These are phyloP conservation scores for Trichoderma atrobrunneum DNA, from an alignment of 2,329 filamentous ascomycete genomes.

Conservation along the genomic window DNA sequence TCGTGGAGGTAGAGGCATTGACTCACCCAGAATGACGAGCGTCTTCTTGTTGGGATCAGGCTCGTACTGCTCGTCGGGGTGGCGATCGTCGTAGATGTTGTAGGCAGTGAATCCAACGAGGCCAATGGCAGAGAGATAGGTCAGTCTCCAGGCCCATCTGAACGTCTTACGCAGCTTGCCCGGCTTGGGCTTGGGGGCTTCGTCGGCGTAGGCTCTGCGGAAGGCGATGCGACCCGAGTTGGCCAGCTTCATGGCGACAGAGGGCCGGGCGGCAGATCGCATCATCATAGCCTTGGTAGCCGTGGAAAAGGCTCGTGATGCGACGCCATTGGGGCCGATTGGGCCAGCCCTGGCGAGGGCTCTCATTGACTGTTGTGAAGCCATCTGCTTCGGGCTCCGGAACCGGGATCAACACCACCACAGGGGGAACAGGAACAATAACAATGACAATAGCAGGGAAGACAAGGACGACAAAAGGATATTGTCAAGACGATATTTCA, in stretches of 20 bases:
- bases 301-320: conserved; percentile 35
- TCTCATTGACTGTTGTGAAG: conserved; percentile 45
- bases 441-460: not conserved
- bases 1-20: not conserved
- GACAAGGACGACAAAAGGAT: not conserved
- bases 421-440: not conserved
- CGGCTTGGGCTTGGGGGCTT: conserved; percentile 47
- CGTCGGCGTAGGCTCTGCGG: conserved; percentile 51
- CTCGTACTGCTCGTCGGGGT: conserved; percentile 74
- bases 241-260: conserved; percentile 35
- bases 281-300: conserved; percentile 26
- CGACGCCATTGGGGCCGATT: conserved; percentile 30
- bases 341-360: conserved; percentile 34
- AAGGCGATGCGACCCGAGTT: conserved; percentile 41
- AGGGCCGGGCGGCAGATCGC: conserved; percentile 28
- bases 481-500: not conserved
- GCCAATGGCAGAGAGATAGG: conserved; percentile 70
- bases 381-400: conserved; percentile 35
- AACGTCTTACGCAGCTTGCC: conserved; percentile 66
- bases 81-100: conserved; percentile 75
- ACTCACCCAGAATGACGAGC: conserved; percentile 84
- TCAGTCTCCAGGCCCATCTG: conserved; percentile 79
- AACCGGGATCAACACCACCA: conserved; percentile 9
- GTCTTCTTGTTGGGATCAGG: conserved; percentile 94
- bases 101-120: conserved; percentile 72